Evolutionary conservation across 2,329 filamentous ascomycete genomes (phyloP).

Genomic region (Beauveria sp.): DNA sequence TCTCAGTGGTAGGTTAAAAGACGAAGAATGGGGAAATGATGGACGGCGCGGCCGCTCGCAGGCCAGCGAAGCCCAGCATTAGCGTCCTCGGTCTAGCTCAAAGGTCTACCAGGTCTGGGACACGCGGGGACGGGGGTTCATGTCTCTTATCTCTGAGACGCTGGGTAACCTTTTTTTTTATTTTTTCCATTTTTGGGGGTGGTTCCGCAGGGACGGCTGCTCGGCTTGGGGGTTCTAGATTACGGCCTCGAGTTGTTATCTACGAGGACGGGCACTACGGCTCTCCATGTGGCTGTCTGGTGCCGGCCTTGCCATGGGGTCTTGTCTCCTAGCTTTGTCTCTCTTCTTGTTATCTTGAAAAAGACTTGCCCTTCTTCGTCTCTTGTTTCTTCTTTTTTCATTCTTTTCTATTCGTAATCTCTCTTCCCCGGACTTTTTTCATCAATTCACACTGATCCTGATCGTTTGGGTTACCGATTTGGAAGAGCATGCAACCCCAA

Average conservation of each 20-base stretch:
- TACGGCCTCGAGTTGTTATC: conserved; percentile 2
- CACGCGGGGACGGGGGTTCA: too few species aligned
- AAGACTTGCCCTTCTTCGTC: not conserved
- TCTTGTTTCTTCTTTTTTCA: not conserved
- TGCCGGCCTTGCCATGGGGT: not conserved
- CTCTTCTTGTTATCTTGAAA: not conserved
- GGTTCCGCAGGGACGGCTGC: not conserved
- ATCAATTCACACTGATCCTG: not conserved
- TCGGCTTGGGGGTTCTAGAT: conserved; percentile 3
- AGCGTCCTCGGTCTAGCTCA: not conserved
- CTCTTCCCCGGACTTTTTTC: not conserved
- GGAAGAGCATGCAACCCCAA: conserved; percentile 6
- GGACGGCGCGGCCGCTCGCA: not conserved
- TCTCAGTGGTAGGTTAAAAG: too few species aligned
- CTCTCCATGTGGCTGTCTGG: not conserved
- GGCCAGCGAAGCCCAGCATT: not conserved
- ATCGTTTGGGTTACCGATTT: conserved; percentile 3
- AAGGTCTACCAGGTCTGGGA: too few species aligned
- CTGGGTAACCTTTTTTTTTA: too few species aligned
- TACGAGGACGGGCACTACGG: not conserved
- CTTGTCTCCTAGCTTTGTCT: not conserved
- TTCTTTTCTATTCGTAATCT: not conserved
- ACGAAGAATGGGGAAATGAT: too few species aligned
- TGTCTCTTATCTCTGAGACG: not conserved
- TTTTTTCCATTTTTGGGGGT: not conserved